Base-by-base conservation (phyloP, 2,329 filamentous ascomycete genomes). In the Rutstroemia sp. region DNA sequence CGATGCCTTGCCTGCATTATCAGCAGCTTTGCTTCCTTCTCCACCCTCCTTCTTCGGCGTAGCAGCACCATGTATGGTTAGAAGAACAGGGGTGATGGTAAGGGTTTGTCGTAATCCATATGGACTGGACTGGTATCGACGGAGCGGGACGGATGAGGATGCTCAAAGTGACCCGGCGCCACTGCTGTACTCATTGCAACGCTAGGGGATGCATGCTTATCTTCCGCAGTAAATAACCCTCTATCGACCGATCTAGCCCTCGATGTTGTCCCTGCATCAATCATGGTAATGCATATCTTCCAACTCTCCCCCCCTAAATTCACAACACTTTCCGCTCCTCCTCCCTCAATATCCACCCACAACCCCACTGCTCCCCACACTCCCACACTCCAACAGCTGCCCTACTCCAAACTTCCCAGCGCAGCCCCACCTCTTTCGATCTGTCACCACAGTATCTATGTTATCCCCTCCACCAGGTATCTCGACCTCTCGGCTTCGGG, bases 241-340 rank as follows among this genome's bases (percentile, higher is more conserved):
- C 83, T 77, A 58, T 90, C 86, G 6, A 83, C 81, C 0, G 86
- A 89, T 34, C 77, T 78, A 5, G 82, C 79, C 38, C n/a, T n/a
- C 2, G 76, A 74, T 23, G 72, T 70, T 38, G 79, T 77, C 18
- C 49, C 30, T 1, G 75, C 71, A 6, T 74, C 79, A 52, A 81
- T 73, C n/a, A n/a, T n/a, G n/a, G n/a, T n/a, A n/a, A n/a, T 23
- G 23, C 23, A 23, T 23, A 23, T 23, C 38, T 14, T 41, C 25
- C 7, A 27, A 6, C 25, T 8, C 25, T 8, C 25, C 5, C 25
- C n/a, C n/a, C 25, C 25, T 8, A n/a, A 41, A 41, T n/a, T 4
- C 16, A 7, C n/a, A 41, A 41, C 12, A 41, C 38, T 18, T 41
- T 12, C 38, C 16, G 1, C n/a, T 41, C 38, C 10, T 41, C 38